Percentiles rank a stretch among this genome's conserved stretches.
These are phyloP conservation scores for Tieghemiomyces parasiticus DNA, from an alignment of 192 early-diverging fungal species.

Conservation along the genomic window DNA sequence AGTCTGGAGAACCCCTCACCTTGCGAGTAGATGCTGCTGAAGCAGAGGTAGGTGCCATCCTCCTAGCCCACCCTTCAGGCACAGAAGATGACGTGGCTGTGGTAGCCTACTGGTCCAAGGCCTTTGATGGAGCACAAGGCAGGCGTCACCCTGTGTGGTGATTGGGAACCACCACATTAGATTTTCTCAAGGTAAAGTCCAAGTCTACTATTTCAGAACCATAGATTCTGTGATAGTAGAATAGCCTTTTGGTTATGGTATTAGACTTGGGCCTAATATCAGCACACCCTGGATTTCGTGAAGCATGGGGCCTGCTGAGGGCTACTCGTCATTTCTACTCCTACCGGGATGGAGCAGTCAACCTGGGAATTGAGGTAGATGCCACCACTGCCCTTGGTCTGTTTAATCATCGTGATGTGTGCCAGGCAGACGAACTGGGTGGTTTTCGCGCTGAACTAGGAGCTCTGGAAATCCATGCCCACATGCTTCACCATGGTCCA, in stretches of 20 bases:
- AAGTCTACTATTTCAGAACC: no score
- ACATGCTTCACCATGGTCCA: not conserved
- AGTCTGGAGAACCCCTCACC: slow-evolving; percentile 12
- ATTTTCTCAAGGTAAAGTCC: no score
- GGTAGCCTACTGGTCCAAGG: slow-evolving; percentile 14
- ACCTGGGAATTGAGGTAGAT: slow-evolving; percentile 16
- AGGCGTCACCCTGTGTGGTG: slow-evolving; percentile 8
- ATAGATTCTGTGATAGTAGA: no score
- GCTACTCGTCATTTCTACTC: slow-evolving; percentile 16
- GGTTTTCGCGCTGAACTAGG: not conserved
- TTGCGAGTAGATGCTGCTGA: slow-evolving; percentile 15
- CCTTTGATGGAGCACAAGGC: slow-evolving; percentile 14
- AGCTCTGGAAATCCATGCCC: not conserved
- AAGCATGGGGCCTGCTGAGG: slow-evolving; percentile 12
- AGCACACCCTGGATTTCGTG: slow-evolving; percentile 14
- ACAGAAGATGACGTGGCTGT: slow-evolving; percentile 8
- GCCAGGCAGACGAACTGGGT: slow-evolving; percentile 1
- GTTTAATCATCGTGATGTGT: not conserved
- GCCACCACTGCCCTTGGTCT: slow-evolving; percentile 9
- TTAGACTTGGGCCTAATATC: no score
- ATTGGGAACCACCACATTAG: no score
- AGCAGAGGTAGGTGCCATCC: slow-evolving; percentile 13
- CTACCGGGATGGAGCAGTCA: slow-evolving; percentile 14
- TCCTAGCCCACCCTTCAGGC: slow-evolving; percentile 7
- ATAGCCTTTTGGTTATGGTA: no score